Percentiles rank a stretch among this genome's conserved stretches.
phyloP scores from a whole-genome alignment of 2,329 filamentous ascomycete genomes.

The Fusarium goolgardi region DNA sequence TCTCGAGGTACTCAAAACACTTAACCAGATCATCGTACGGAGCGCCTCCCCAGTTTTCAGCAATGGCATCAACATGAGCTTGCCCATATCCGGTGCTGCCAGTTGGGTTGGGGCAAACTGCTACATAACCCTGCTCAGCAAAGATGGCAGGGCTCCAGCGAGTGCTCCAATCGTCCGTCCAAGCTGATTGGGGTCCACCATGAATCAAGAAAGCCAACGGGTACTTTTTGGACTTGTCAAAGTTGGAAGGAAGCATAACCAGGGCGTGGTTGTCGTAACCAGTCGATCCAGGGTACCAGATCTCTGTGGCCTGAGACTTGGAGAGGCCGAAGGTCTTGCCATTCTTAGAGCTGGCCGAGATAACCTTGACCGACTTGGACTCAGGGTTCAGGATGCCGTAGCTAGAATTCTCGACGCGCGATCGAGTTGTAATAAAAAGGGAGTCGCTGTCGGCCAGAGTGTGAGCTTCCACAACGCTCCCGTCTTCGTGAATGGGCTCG shows the following conservation, averaged over 20 bases:
- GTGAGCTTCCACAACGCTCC: conserved; percentile 65
- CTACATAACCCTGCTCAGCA: conserved; percentile 88
- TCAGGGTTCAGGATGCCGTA: conserved; percentile 70
- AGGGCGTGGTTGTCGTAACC: conserved; percentile 76
- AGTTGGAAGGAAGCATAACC: conserved; percentile 72
- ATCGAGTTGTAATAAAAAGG: conserved; percentile 75
- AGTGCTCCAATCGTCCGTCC: conserved; percentile 80
- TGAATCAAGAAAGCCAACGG: conserved; percentile 84
- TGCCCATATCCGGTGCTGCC: conserved; percentile 87
- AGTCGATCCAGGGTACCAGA: conserved; percentile 75
- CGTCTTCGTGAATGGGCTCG: conserved; percentile 61
- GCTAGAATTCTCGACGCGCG: conserved; percentile 76
- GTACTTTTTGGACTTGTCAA: conserved; percentile 77
- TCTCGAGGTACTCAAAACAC: conserved; percentile 78
- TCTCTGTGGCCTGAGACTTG: conserved; percentile 70
- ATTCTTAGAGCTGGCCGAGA: conserved; percentile 74
- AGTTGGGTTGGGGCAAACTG: conserved; percentile 84
- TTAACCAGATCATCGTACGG: conserved; percentile 87
- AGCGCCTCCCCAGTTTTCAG: conserved; percentile 83
- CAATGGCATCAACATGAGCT: conserved; percentile 79
- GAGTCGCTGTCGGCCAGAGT: conserved; percentile 60
- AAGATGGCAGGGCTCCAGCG: conserved; percentile 90
- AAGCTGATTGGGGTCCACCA: conserved; percentile 83
- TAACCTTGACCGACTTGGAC: conserved; percentile 51
- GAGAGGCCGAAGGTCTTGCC: conserved; percentile 76